Conservation (phyloP, 1,139 yeast species). For the Magnusiomyces paraingens region DNA sequence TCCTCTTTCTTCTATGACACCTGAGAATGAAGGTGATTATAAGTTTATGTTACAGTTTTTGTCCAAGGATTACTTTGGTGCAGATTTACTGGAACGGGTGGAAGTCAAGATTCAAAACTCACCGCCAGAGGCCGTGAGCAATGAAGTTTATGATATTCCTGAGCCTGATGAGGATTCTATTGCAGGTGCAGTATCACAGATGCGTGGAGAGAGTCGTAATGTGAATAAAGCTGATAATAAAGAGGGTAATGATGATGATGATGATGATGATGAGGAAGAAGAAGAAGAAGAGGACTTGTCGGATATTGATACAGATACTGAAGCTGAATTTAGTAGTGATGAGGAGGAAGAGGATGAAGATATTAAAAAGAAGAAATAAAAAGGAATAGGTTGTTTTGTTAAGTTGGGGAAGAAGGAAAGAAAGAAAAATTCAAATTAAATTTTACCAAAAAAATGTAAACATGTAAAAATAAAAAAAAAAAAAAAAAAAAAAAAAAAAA, state of each 20-base stretch:
- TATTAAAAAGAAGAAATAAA: constrained; percentile 7
- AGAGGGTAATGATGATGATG: constrained; percentile 28
- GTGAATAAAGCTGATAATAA: constrained; percentile 39
- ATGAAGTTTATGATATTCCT: constrained; percentile 32
- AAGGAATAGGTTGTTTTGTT: no score
- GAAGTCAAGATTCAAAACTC: constrained; percentile 35
- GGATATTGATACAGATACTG: constrained; percentile 17
- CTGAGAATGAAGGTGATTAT: constrained; percentile 53
- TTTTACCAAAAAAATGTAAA: background rate
- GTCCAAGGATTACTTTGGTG: constrained; percentile 36
- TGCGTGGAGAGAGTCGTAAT: constrained; percentile 41
- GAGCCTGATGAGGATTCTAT: constrained; percentile 75
- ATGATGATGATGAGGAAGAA: constrained; percentile 23
- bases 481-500: no score
- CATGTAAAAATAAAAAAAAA: no score
- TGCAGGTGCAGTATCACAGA: constrained; percentile 47
- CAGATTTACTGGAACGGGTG: constrained; percentile 35
- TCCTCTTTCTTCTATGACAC: constrained; percentile 66
- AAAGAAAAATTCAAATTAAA: background rate
- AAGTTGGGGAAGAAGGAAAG: background rate
- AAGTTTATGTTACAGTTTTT: constrained; percentile 42
- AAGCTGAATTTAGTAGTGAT: constrained; percentile 14
- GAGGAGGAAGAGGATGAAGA: constrained; percentile 14
- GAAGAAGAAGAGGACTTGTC: constrained; percentile 16
- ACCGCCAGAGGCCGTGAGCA: constrained; percentile 26